Evolutionary conservation across 768 basidiomycete species (phyloP).

Genomic region (Megacollybia marginata): DNA sequence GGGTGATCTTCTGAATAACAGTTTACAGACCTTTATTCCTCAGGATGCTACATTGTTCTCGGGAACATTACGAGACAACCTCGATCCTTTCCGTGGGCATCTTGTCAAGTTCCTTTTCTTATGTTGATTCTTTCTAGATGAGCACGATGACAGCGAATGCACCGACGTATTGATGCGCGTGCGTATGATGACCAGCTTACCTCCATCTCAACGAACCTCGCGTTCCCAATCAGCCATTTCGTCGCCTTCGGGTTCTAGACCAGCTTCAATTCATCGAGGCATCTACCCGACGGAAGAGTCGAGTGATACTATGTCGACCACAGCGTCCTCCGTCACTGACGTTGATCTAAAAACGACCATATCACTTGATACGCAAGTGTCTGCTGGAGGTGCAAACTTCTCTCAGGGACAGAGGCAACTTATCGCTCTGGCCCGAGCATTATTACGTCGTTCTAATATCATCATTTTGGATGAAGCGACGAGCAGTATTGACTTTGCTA

Average conservation of each 20-base stretch:
- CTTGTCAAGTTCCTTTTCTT: neutral
- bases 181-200: conserved; percentile 55
- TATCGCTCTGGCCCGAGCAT: conserved; percentile 79
- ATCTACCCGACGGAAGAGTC: neutral
- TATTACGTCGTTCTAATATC: conserved; percentile 63
- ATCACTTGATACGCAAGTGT: conserved; percentile 71
- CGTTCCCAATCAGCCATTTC: conserved; percentile 33
- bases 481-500: conserved; percentile 80
- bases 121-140: conserved; percentile 29
- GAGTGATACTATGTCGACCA: conserved; percentile 21
- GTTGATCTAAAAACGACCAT: conserved; percentile 50
- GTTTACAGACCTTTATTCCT: conserved; percentile 68
- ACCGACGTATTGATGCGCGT: conserved; percentile 77
- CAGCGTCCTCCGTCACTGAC: conserved; percentile 38
- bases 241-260: conserved; percentile 22
- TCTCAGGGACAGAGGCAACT: conserved; percentile 89
- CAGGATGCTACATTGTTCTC: conserved; percentile 44
- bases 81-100: conserved; percentile 43
- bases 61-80: conserved; percentile 49
- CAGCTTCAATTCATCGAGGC: conserved; percentile 27
- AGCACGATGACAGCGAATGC: conserved; percentile 75
- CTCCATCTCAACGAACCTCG: conserved; percentile 43
- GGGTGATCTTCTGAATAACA: conserved; percentile 4
- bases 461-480: conserved; percentile 82
- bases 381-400: conserved; percentile 84